Conservation (phyloP, 2,329 filamentous ascomycete species). For the Fusarium sarcochroum region DNA sequence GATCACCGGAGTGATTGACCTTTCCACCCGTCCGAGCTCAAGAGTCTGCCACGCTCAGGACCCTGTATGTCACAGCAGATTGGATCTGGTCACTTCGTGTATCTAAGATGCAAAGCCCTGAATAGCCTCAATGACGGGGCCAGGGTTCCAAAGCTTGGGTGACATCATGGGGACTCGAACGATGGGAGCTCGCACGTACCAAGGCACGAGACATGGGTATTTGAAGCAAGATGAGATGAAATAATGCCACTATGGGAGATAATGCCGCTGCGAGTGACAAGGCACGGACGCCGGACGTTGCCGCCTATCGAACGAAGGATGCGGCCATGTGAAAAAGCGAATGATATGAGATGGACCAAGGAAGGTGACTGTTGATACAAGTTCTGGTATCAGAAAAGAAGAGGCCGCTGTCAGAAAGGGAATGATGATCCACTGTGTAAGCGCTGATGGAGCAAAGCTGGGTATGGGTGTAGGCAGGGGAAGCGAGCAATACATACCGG, state of each 20-base stretch:
- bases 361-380: not conserved
- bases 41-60: not conserved
- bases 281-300: conserved; percentile 17
- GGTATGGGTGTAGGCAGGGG: not conserved
- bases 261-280: conserved; percentile 10
- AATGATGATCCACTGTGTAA: conserved; percentile 7
- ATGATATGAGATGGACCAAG: not conserved
- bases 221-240: not conserved
- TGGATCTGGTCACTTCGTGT: conserved; percentile 11
- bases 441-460: not conserved
- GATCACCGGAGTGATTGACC: conserved; percentile 14
- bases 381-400: not conserved
- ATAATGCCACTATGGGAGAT: conserved; percentile 10
- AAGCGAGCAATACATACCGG: not conserved
- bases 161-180: conserved; percentile 37
- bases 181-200: conserved; percentile 32
- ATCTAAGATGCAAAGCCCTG: not conserved
- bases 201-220: not conserved
- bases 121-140: conserved; percentile 26
- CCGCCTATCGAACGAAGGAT: conserved; percentile 16
- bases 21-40: not conserved
- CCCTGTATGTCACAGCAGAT: not conserved
- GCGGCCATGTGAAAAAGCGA: not conserved
- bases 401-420: not conserved
- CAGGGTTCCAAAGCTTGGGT: conserved; percentile 31